Evolutionary conservation across 1,284 basidiomycete genomes (phyloP), one percentile per base, ranked within the genome.

Genomic region (Melampsora larici-populina): DNA sequence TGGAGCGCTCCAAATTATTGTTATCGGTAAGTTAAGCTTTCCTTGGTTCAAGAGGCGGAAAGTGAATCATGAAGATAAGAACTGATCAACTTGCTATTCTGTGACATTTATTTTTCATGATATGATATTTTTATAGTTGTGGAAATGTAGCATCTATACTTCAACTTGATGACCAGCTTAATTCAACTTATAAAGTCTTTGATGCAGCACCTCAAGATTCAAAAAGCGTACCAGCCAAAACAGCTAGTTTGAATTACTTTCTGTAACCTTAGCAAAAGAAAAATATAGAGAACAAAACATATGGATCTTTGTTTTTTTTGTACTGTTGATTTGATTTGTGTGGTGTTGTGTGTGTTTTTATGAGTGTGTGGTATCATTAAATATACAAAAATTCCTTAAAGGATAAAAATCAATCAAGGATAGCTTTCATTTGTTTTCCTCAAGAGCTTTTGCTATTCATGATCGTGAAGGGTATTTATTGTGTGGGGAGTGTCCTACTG

Each of bases 1-100:
- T 99, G 96, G 95, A 94, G 92, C 82, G 97, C 95, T 0, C 96
- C 95, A 2, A 99, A 98, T 84, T 99, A 99, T 83, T 99, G 96
- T 85, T 98, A 99, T 85, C 87, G 94, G 90, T 94, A 80, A 77
- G 89, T 86, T 4, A 17, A 17, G 26, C 26, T 40, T 26, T 43
- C 33, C 3, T 31, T 31, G 7, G 26, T 80, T 66, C 5, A 29
- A 60, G 62, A 21, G 46, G 36, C 31, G n/a, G 40, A 17, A 68
- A 17, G 24, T 24, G n/a, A 40, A 24, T 8, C 29, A 67, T 60
- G 15, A 13, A 5, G 6, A 13, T 26, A 29, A 36, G 2, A 58
- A n/a, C 36, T 36, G 36, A 36, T 36, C 9, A n/a, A n/a, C n/a
- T n/a, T n/a, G n/a, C n/a, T n/a, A n/a, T 36, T 36, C 36, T 36